Evolutionary conservation across 495 filamentous ascomycete genomes (phyloP), one percentile per base, ranked within the genome.

Genomic region (Pyrenopolyporus hunteri): DNA sequence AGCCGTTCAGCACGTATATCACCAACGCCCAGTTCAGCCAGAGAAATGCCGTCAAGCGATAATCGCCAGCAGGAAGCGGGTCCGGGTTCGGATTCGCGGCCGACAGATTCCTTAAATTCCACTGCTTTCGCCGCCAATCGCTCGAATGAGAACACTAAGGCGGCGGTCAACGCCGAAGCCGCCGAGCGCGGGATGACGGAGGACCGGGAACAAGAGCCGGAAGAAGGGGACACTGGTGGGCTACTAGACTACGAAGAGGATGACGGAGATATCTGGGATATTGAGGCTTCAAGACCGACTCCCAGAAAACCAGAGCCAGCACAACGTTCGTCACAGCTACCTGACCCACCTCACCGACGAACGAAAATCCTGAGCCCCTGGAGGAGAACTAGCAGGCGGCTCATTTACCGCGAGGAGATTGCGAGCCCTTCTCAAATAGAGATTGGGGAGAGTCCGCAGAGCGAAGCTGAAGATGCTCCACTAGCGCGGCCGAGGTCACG

Each of bases 261-360:
- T 2, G 73, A 78, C 11, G 69, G 72, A 6, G 80, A 83, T 63
- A 61, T 80, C 2, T 82, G 74, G 72, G 74, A 73, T n/a, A 42
- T 79, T 33, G 78, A 79, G 46, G 79, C 76, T 35, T 69, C 71
- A 45, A 73, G 78, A 7, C 61, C 66, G 19, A 72, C 73, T 1
- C 73, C 78, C 5, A 64, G 46, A 22, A 66, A 39, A 26, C 62
- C 54, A 58, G 69, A 68, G 14, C 49, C 69, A 52, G 46, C 57
- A 48, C 64, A 62, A 45, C 59, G 51, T 58, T 45, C 55, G 10
- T 33, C 51, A 14, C 58, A 63, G 53, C 42, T 66, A 5, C 44
- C 55, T 5, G 45, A 53, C 5, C 53, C 59, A 11, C 36, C 71
- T 10, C 66, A 77, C 32, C 73, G 70, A 59, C 68, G 75, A 56